Conservation (phyloP, 139 green algal species). For the Tetraselmis chui region DNA sequence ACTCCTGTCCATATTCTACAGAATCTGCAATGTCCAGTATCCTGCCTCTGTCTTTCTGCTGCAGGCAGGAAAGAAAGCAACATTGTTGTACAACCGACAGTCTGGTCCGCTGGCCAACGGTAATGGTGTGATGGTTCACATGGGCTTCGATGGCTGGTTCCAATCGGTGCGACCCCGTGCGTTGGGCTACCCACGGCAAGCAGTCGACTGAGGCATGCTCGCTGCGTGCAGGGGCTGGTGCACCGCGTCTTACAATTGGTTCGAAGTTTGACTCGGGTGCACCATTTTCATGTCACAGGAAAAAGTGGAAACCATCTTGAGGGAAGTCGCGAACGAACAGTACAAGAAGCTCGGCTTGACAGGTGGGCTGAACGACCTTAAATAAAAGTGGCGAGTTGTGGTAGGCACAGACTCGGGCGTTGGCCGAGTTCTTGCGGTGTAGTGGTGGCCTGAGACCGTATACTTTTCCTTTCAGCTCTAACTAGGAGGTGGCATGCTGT, state of each 20-base stretch:
- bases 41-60: no score
- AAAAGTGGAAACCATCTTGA: conserved; percentile 25
- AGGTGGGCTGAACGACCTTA: no score
- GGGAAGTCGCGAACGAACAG: conserved; percentile 16
- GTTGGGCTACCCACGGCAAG: no score
- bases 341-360: no score
- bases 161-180: no score
- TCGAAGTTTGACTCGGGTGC: neutral
- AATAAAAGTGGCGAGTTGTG: no score
- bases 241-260: conserved; percentile 3
- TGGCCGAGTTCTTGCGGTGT: neutral
- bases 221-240: neutral
- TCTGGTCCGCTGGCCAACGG: conserved; percentile 21
- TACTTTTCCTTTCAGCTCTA: no score
- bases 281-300: neutral
- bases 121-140: conserved; percentile 42
- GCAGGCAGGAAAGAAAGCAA: conserved; percentile 22
- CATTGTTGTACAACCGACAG: conserved; percentile 46
- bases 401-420: conserved; percentile 11
- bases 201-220: conserved; percentile 20
- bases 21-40: no score
- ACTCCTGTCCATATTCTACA: no score
- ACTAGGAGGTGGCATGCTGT: no score
- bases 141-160: conserved; percentile 77
- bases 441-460: neutral